Evolutionary conservation across 73 alveolate genomes (phyloP).

Genomic region (Tetrahymena malaccensis): DNA sequence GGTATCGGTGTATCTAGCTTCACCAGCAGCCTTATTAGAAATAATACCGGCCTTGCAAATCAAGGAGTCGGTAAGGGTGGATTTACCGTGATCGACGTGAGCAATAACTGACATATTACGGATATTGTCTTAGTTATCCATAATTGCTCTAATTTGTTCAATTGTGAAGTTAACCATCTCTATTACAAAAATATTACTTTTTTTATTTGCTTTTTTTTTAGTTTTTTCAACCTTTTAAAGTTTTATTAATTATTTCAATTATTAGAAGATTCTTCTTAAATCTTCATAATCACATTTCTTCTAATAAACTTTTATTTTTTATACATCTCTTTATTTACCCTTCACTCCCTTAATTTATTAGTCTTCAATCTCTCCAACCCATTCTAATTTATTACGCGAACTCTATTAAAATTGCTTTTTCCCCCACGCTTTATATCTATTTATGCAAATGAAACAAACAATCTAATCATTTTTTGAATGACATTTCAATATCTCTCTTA

Average conservation of each 20-base stretch:
- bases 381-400: neutral
- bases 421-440: neutral
- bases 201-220: neutral
- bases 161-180: slow-evolving; percentile 95
- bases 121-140: slow-evolving; percentile 95
- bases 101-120: slow-evolving; percentile 97
- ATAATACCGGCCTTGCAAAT: slow-evolving; percentile 97
- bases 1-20: slow-evolving; percentile 96
- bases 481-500: neutral
- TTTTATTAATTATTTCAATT: neutral
- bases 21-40: slow-evolving; percentile 95
- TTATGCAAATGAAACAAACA: neutral
- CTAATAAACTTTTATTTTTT: neutral
- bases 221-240: neutral
- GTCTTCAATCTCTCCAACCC: neutral
- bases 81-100: slow-evolving; percentile 99
- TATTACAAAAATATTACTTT: neutral
- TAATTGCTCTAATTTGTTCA: slow-evolving; percentile 94
- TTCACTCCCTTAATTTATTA: neutral
- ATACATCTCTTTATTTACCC: neutral
- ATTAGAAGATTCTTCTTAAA: neutral
- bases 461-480: too few species aligned
- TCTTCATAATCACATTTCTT: neutral
- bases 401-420: neutral
- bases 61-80: slow-evolving; percentile 92